Evolutionary conservation across 2,329 filamentous ascomycete species (phyloP), one percentile per base, ranked within the genome.

Genomic region (Davidsoniella australis): DNA sequence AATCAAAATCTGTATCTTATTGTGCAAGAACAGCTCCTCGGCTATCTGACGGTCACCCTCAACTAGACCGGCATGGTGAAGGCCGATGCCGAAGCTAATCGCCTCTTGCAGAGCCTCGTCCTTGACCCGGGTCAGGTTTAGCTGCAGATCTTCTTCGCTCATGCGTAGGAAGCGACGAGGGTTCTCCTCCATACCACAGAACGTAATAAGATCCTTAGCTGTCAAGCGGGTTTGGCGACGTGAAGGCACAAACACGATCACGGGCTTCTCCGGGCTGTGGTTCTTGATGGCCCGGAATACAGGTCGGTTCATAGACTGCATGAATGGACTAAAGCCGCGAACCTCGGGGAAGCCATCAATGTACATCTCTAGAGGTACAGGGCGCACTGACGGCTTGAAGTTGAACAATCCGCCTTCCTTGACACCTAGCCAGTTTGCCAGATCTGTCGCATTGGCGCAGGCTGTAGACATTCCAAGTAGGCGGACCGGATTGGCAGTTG

Each of bases 391-490:
- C 61, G 98, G 91, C 24, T 87, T 77, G 66, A 98, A 98, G 64
- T 98, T 98, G 74, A 94, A 98, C 20, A 98, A 65, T 0, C 82
- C 89, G 59, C 94, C 84, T 61, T 94, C 95, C 26, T 48, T 50
- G 38, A 98, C 93, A 43, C 91, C 91, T 2, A 98, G 74, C 91
- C 91, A 98, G 59, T 94, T 96, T 2, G 76, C 93, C 36, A 98
- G 71, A 62, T 98, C 93, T 12, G 77, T 84, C 2, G 93, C 91
- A 60, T 98, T 98, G 12, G 91, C 91, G 58, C 89, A 96, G 8
- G 91, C 93, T 16, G 91, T 98, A 2, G 91, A 98, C 93, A 98
- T 98, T n/a, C 91, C 91, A 54, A 98, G 73, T 4, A 98, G 70
- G 4, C 91, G 77, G 18, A 98, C 89, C 0, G 86, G 78, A 47